Base-by-base conservation (phyloP, 495 filamentous ascomycete species). In the Xylaria grammica region DNA sequence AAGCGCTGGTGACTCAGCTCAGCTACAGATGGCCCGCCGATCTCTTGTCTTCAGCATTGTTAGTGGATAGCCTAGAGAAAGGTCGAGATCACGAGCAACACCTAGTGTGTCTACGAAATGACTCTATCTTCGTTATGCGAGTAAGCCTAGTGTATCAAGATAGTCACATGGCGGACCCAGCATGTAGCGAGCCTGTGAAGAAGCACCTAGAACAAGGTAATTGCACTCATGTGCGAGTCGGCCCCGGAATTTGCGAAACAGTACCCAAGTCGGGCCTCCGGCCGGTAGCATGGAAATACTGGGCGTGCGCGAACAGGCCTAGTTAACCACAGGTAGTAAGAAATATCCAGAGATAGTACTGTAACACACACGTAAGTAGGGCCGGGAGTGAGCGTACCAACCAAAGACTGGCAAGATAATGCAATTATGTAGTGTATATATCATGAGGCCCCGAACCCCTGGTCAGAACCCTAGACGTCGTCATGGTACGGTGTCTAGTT, bases 341-440 rank as follows among this genome's bases (percentile, higher is more conserved):
- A 53, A 32, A 53, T 30, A 53, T 34, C 11, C 30, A 19, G 30
- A 36, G 30, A 54, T 54, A 54, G 30, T 54, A 36, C 51, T 10
- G 34, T 36, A 36, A 36, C 34, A 36, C 34, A n/a, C 34, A 36
- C 34, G 11, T 36, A 36, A 5, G 11, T 36, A 5, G 11, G 34
- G 11, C 11, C 34, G 11, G 34, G 11, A 6, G 34, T 5, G 5
- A 11, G 6, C 6, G 34, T 11, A 36, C 11, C 34, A 36, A 11
- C 11, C 34, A 6, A 11, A 36, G 34, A 36, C 51, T 54, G 34
- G 32, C 6, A 4, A 22, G 44, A 4, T 53, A 20, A 17, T 54
- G 30, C 34, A 10, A 15, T 10, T 54, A 54, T 54, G 19, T 22
- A 36, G 30, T 17, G 4, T 4, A 44, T 44, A 13, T 6, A 11